Base-by-base conservation (phyloP, 179 eudicot species). In the Drosera spatulata region DNA sequence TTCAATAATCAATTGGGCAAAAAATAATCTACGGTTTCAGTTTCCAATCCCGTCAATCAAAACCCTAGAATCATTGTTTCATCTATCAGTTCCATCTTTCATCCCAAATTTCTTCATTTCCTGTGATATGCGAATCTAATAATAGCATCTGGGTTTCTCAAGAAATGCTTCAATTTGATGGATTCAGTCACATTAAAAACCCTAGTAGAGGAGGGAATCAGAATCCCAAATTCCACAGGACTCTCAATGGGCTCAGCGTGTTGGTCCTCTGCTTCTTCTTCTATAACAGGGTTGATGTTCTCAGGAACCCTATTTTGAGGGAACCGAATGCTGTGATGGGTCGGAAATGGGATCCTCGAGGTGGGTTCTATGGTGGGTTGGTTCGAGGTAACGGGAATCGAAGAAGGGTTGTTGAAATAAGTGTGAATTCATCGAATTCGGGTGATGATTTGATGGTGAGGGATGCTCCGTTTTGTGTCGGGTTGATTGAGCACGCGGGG, bases 211-310 rank as follows among this genome's bases (percentile, higher is more conserved):
- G 44, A 55, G 33, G 33, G 33, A 22, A 22, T 22, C 33, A 22
- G 33, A 58, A 57, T 5, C 41, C 77, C 57, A 79, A 69, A 41
- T 57, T 76, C 72, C 85, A 84, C 50, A 79, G 84, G 67, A 41
- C 84, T 63, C 68, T 91, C 43, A 88, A 80, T 72, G 91, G 80
- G 22, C 45, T 79, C 3, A 80, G 68, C 70, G 72, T 83, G 61
- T 53, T 84, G 58, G 72, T 82, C 52, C 49, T 90, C 33, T 60
- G 85, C 37, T 70, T 80, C 70, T 69, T 83, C 56, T 82, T 88
- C 65, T 91, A 79, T 71, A 76, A 79, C 62, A 75, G 83, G 46
- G 76, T 60, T 39, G 84, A 82, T 75, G 53, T 75, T 38, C 60
- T 76, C 40, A 62, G 72, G 55, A 80, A 73, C 53, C 73, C 84